phyloP scores from a whole-genome alignment of 2,329 filamentous ascomycete species.

The Monosporascus sp. region DNA sequence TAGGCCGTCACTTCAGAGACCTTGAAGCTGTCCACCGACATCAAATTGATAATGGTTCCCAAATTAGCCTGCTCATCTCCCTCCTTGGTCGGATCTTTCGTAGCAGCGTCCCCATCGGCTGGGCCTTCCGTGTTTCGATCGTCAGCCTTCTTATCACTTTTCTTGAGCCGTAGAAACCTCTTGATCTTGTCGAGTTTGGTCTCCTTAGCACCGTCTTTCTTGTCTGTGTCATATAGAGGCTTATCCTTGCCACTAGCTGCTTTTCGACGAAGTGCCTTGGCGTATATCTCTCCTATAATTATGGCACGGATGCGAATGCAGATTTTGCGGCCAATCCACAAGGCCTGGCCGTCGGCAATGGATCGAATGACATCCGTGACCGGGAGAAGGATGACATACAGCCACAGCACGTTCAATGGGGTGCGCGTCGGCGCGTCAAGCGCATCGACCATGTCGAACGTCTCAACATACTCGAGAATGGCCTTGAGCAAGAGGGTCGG shows the following conservation, averaged over 20 bases:
- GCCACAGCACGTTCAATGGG: constrained; percentile 86
- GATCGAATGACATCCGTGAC: constrained; percentile 78
- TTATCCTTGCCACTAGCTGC: constrained; percentile 75
- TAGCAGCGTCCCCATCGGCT: constrained; percentile 27
- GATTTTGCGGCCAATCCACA: constrained; percentile 92
- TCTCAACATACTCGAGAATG: constrained; percentile 91
- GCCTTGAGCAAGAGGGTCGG: constrained; percentile 87
- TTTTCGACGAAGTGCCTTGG: constrained; percentile 88
- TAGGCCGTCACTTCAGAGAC: constrained; percentile 93
- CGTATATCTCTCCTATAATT: constrained; percentile 95
- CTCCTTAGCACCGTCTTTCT: constrained; percentile 31
- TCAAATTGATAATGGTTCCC: constrained; percentile 98
- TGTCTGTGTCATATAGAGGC: constrained; percentile 56
- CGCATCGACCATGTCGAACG: constrained; percentile 52
- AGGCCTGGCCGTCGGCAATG: constrained; percentile 74
- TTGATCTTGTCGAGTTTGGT: constrained; percentile 47
- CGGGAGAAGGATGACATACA: constrained; percentile 88
- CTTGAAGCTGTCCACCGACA: constrained; percentile 99
- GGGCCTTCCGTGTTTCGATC: constrained; percentile 31
- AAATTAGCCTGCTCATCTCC: constrained; percentile 76
- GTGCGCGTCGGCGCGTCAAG: constrained; percentile 21
- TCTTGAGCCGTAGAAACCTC: constrained; percentile 56
- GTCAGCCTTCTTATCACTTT: constrained; percentile 41
- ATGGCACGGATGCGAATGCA: constrained; percentile 91
- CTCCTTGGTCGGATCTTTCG: constrained; percentile 29